Conservation (phyloP, 805 yeast species). For the Wickerhamomyces kurtzmanii region DNA sequence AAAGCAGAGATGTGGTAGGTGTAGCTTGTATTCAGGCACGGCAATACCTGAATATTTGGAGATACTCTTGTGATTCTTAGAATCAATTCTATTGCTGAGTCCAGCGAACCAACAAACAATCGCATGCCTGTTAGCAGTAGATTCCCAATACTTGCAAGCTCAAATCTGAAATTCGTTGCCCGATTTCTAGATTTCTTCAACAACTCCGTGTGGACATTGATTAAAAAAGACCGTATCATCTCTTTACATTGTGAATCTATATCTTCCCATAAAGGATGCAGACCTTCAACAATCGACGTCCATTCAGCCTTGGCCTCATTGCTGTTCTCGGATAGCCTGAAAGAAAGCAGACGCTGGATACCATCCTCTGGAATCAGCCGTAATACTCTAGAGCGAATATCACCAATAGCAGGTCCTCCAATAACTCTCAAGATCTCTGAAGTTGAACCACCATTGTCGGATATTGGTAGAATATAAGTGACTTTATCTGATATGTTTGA, state of each 20-base stretch:
- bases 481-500: conserved; percentile 30
- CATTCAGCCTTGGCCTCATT: conserved; percentile 59
- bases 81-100: conserved; percentile 72
- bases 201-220: conserved; percentile 71
- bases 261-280: conserved; percentile 57
- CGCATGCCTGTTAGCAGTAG: conserved; percentile 75
- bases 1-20: conserved; percentile 80
- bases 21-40: conserved; percentile 78
- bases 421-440: conserved; percentile 77
- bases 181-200: conserved; percentile 53
- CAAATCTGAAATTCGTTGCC: conserved; percentile 55
- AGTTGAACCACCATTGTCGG: conserved; percentile 94
- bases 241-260: conserved; percentile 54
- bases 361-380: conserved; percentile 50
- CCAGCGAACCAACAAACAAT: conserved; percentile 74
- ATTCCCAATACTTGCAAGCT: conserved; percentile 79
- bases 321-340: conserved; percentile 39
- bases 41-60: conserved; percentile 47
- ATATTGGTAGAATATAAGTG: conserved; percentile 69
- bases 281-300: conserved; percentile 71
- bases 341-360: conserved; percentile 26
- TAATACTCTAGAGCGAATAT: conserved; percentile 72
- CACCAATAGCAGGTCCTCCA: conserved; percentile 96
- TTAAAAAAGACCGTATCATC: conserved; percentile 65
- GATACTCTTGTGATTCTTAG: conserved; percentile 53